These are phyloP conservation scores for Stemphylium vesicarium DNA, from an alignment of 2,329 filamentous ascomycete species.

Conservation along the genomic window DNA sequence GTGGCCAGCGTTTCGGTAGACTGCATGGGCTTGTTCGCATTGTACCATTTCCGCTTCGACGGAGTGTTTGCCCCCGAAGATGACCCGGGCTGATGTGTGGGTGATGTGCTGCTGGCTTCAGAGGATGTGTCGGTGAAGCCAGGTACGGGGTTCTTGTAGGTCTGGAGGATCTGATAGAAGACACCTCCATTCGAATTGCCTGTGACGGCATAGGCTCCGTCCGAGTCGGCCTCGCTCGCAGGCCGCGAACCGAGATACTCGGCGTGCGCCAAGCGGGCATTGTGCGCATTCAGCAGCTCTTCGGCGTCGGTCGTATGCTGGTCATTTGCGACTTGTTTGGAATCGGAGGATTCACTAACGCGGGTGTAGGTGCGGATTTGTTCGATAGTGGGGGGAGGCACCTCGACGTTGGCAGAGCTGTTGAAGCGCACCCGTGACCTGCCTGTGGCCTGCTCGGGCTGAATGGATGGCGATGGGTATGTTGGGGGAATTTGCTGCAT, in stretches of 20 bases:
- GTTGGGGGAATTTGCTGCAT: conserved; percentile 7
- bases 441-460: conserved; percentile 19
- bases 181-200: conserved; percentile 39
- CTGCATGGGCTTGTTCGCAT: conserved; percentile 31
- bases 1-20: conserved; percentile 42
- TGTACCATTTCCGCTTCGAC: conserved; percentile 40
- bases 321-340: conserved; percentile 15
- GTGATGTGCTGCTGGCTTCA: conserved; percentile 24
- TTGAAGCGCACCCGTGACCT: conserved; percentile 36
- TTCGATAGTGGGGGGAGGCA: conserved; percentile 16
- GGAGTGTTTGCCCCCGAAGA: conserved; percentile 37
- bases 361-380: conserved; percentile 20
- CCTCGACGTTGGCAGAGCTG: conserved; percentile 33
- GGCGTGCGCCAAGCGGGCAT: neutral
- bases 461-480: conserved; percentile 15
- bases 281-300: conserved; percentile 31
- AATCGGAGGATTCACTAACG: conserved; percentile 20
- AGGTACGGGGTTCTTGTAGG: conserved; percentile 35
- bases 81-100: conserved; percentile 17
- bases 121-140: conserved; percentile 22
- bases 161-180: conserved; percentile 42
- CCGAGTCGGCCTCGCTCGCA: conserved; percentile 15
- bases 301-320: conserved; percentile 28
- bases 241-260: conserved; percentile 7
- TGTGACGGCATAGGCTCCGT: conserved; percentile 33